phyloP scores from a whole-genome alignment of 1,284 basidiomycete genomes.

The Puccinia polysora region DNA sequence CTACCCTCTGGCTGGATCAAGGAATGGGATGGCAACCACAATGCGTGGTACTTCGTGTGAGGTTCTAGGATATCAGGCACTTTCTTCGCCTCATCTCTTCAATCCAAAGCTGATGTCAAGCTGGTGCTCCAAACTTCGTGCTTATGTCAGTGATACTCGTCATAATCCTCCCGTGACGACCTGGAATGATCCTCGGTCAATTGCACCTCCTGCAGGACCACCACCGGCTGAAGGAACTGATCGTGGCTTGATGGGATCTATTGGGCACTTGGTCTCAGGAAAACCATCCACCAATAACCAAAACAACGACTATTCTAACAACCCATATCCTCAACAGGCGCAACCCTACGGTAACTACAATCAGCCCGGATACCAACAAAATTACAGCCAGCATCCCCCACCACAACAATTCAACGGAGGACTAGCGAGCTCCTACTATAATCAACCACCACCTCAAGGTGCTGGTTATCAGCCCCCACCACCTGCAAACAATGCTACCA shows the following conservation, averaged over 20 bases:
- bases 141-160: constrained; percentile 15
- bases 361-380: not conserved
- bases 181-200: constrained; percentile 18
- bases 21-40: constrained; percentile 32
- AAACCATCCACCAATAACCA: not conserved
- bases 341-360: not conserved
- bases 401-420: no score
- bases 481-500: not conserved
- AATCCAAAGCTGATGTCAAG: not conserved
- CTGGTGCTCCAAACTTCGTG: not conserved
- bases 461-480: not conserved
- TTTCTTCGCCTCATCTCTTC: not conserved
- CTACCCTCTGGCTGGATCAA: constrained; percentile 30
- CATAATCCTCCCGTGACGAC: constrained; percentile 24
- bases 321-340: not conserved
- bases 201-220: not conserved
- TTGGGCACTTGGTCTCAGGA: constrained; percentile 16
- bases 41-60: constrained; percentile 36
- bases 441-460: no score
- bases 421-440: constrained; percentile 3
- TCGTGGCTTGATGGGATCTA: constrained; percentile 18
- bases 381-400: not conserved
- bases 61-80: not conserved
- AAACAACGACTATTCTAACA: no score
- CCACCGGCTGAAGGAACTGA: not conserved